Evolutionary conservation across 106 monocot species (phyloP).

Genomic region (Phalaenopsis aphrodite): DNA sequence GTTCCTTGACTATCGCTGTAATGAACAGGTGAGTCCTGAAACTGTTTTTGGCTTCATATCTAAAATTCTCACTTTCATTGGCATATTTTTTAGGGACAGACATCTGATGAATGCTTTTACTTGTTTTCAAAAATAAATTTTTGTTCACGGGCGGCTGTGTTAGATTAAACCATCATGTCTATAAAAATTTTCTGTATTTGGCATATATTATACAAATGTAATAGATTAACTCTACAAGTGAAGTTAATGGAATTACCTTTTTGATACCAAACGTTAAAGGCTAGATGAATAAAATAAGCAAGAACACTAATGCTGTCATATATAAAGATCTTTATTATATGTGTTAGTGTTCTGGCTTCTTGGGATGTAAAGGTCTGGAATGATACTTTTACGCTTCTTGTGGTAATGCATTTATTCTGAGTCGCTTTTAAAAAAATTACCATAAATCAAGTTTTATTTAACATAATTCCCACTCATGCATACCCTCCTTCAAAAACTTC

Average conservation of each 20-base stretch:
- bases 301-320: background rate
- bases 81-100: background rate
- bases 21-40: conserved; percentile 55
- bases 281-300: background rate
- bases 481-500: background rate
- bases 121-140: background rate
- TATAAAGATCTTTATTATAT: background rate
- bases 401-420: background rate
- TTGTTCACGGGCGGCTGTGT: background rate
- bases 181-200: background rate
- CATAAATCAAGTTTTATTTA: background rate
- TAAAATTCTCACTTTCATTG: background rate
- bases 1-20: conserved; percentile 44
- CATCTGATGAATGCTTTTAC: background rate
- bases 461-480: background rate
- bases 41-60: background rate
- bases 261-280: background rate
- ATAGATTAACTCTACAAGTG: background rate
- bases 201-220: background rate
- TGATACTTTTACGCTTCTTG: background rate
- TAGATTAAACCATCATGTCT: background rate
- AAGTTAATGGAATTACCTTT: background rate
- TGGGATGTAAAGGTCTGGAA: background rate
- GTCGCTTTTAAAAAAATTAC: background rate
- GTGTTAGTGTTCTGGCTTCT: background rate